Conservation (phyloP, 2,329 filamentous ascomycete genomes). For the Pseudogymnoascus sp. region DNA sequence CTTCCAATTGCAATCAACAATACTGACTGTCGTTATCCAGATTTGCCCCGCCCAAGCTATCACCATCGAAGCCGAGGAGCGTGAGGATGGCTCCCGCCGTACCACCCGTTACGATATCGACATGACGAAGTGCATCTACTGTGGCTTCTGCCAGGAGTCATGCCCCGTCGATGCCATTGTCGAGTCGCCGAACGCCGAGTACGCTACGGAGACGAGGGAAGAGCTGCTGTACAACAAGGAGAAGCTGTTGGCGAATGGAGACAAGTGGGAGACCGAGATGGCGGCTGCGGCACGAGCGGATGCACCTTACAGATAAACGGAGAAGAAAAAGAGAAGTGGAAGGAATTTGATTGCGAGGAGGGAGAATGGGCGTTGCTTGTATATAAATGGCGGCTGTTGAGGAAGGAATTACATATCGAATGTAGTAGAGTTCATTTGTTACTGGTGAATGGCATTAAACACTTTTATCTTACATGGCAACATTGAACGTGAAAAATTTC, state of each 20-base stretch:
- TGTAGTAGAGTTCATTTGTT: conserved; percentile 7
- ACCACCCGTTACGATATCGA: conserved; percentile 98
- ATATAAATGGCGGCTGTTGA: conserved; percentile 1
- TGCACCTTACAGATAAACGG: conserved; percentile 72
- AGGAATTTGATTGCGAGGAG: not conserved
- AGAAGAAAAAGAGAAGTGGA: not conserved
- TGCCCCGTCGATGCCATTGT: conserved; percentile 96
- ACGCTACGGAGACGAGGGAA: conserved; percentile 74
- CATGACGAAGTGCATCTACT: conserved; percentile 99
- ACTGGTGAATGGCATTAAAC: not conserved
- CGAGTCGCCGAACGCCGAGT: conserved; percentile 67
- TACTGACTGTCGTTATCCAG: conserved; percentile 31
- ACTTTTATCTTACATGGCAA: not conserved
- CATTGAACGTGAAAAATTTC: not conserved
- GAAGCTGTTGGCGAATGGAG: conserved; percentile 81
- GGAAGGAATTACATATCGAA: conserved; percentile 4
- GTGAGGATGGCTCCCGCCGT: conserved; percentile 86
- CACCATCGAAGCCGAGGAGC: conserved; percentile 98
- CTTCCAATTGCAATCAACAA: not conserved
- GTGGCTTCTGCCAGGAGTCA: conserved; percentile 97
- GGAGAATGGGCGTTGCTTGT: conserved; percentile 6
- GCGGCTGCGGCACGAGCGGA: conserved; percentile 88
- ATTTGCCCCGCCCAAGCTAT: conserved; percentile 97
- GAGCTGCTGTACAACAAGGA: conserved; percentile 97
- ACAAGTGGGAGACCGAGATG: conserved; percentile 97